These are phyloP conservation scores for Trametes cubensis DNA, from an alignment of 768 basidiomycete genomes.

Conservation along the genomic window DNA sequence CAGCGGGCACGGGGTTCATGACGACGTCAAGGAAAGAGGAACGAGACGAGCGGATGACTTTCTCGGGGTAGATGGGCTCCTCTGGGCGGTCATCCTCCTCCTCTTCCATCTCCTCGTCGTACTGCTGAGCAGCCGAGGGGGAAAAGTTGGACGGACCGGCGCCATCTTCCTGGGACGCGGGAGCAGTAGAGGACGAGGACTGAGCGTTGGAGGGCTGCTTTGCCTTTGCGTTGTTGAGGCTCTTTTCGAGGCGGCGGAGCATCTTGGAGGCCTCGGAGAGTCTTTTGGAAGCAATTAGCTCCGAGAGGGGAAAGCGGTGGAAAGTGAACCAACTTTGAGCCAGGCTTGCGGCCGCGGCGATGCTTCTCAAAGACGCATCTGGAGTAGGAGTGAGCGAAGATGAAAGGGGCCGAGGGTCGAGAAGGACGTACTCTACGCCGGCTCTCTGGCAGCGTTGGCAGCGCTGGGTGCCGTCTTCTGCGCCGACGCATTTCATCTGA, in stretches of 20 bases:
- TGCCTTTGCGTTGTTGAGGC: slow-evolving; percentile 73
- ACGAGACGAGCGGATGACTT: slow-evolving; percentile 66
- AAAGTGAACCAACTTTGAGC: slow-evolving; percentile 70
- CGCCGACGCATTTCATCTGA: slow-evolving; percentile 91
- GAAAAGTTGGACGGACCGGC: slow-evolving; percentile 31
- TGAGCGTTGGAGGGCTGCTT: slow-evolving; percentile 54
- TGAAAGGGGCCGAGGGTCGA: slow-evolving; percentile 18
- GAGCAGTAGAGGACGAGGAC: slow-evolving; percentile 32
- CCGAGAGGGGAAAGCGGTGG: slow-evolving; percentile 16
- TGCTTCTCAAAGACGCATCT: slow-evolving; percentile 90
- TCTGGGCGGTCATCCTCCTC: slow-evolving; percentile 62
- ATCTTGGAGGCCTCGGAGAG: slow-evolving; percentile 89
- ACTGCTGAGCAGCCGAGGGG: slow-evolving; percentile 45
- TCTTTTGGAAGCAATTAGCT: slow-evolving; percentile 41
- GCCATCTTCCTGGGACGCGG: slow-evolving; percentile 26
- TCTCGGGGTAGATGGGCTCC: slow-evolving; percentile 71
- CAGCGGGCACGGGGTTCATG: slow-evolving; percentile 67
- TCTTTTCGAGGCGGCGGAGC: slow-evolving; percentile 85
- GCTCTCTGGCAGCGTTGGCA: slow-evolving; percentile 87
- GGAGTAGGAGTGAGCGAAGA: slow-evolving; percentile 14
- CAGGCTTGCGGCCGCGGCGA: slow-evolving; percentile 84
- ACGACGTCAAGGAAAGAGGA: slow-evolving; percentile 86
- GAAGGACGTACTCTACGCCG: slow-evolving; percentile 61
- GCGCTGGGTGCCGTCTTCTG: slow-evolving; percentile 78
- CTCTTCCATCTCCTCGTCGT: slow-evolving; percentile 60